Percentiles rank a stretch among this genome's conserved stretches.
Evolutionary conservation across 352 stramenopile genomes (phyloP).

Genomic region (Phytopythium boreale): DNA sequence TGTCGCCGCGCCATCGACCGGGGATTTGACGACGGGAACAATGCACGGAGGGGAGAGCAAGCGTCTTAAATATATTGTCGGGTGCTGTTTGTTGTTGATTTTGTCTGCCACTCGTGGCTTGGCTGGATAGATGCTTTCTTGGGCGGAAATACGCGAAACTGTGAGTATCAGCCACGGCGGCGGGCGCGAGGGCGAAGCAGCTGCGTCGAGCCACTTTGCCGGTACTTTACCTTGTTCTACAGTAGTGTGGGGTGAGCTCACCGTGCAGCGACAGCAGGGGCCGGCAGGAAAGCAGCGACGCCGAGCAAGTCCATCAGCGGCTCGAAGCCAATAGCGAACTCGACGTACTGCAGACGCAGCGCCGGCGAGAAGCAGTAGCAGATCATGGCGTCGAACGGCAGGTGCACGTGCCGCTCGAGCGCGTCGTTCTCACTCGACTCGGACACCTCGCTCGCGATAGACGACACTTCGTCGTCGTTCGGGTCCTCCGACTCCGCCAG

Average conservation of each 20-base stretch:
- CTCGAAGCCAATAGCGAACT: slow-evolving; percentile 87
- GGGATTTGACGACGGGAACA: not conserved
- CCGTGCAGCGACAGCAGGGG: not conserved
- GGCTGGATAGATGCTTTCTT: not conserved
- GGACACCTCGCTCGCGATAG: slow-evolving; percentile 8
- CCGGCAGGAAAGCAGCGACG: slow-evolving; percentile 51
- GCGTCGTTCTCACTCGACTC: slow-evolving; percentile 5
- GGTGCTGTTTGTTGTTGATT: not conserved
- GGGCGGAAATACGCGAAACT: not conserved
- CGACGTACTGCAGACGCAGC: slow-evolving; percentile 68
- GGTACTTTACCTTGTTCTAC: not conserved
- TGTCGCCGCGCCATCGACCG: not conserved
- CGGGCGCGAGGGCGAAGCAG: not conserved
- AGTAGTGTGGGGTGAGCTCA: not conserved
- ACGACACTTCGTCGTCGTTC: slow-evolving; percentile 8
- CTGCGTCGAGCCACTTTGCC: not conserved
- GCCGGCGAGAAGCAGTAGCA: slow-evolving; percentile 74
- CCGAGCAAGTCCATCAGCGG: slow-evolving; percentile 73
- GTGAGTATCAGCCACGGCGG: not conserved
- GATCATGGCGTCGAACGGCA: slow-evolving; percentile 78
- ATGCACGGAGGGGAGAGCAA: not conserved
- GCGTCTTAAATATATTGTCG: slow-evolving; percentile 7
- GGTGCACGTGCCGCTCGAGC: slow-evolving; percentile 68
- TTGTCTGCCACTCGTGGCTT: not conserved
- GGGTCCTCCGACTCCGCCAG: slow-evolving; percentile 13